Base-by-base conservation (phyloP, 768 basidiomycete species). In the Cubamyces sp. region DNA sequence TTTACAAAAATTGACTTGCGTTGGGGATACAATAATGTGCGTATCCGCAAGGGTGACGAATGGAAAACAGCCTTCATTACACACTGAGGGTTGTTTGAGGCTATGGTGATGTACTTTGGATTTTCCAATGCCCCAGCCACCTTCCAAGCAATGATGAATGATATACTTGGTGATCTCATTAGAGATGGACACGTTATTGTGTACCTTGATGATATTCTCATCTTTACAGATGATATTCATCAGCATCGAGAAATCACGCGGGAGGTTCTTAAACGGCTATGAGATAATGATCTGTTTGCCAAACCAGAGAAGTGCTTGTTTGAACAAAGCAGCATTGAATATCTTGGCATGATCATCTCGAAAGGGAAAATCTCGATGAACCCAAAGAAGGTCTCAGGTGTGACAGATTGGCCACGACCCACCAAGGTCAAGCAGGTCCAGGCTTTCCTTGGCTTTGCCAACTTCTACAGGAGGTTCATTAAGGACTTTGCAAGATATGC, bases 151-250 rank as follows among this genome's bases (percentile, higher is more conserved):
- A 69, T 74, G 65, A 75, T 75, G 68, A 72, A 76, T 61, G 66
- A 71, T 64, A 57, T 76, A 5, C 70, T 77, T 46, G 12, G 60
- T 12, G 70, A 78, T 42, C 2, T 75, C 51, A 71, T 81, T 15
- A 60, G 65, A 3, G 23, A 57, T 30, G 72, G 73, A 0, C 71
- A 76, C 23, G 74, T 84, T n/a, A 62, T 72, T 0, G 75, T 83
- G 43, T 81, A 84, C 64, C 66, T 82, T 30, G 79, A 81, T 57
- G 74, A 82, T 59, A 78, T 82, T 16, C 34, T 72, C 16, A 67
- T 72, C 9, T 68, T 59, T 55, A 70, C 66, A 3, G 45, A 66
- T 3, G 34, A 57, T 4, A 21, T 49, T 8, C 53, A 62, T 12
- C 64, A 71, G 39, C 69, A 74, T 37, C 42, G 53, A 0, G 26